These are phyloP conservation scores for Elsinoe batatas DNA, from an alignment of 2,329 filamentous ascomycete genomes.

Conservation along the genomic window DNA sequence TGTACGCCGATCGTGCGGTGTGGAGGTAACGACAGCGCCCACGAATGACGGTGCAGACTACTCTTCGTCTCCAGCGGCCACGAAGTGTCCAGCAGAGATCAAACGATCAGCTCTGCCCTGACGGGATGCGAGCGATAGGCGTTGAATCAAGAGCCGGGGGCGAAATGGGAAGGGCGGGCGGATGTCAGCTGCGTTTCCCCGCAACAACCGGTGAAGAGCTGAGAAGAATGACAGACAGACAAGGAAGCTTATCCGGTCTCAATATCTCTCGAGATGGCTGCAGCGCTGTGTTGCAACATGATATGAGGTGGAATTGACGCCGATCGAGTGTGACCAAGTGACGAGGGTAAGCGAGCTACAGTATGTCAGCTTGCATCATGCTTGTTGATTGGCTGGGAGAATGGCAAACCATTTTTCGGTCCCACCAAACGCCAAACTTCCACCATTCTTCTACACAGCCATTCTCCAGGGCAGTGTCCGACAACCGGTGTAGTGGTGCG, in stretches of 20 bases:
- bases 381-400: neutral
- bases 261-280: neutral
- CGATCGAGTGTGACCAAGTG: neutral
- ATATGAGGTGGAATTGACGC: neutral
- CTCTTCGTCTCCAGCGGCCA: neutral
- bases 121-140: neutral
- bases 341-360: slow-evolving; percentile 6
- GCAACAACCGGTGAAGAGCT: slow-evolving; percentile 11
- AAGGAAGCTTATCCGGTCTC: neutral
- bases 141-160: neutral
- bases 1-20: neutral
- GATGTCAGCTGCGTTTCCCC: slow-evolving; percentile 4
- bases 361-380: neutral
- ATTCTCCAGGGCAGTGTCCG: slow-evolving; percentile 1
- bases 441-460: neutral
- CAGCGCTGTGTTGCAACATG: neutral
- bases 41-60: neutral
- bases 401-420: neutral
- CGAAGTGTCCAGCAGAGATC: neutral
- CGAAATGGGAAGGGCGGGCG: neutral
- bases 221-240: neutral
- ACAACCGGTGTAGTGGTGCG: neutral
- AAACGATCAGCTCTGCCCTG: neutral
- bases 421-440: neutral
- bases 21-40: neutral